These are phyloP conservation scores for Cynanchum wilfordii DNA, from an alignment of 257 asterid species.

Conservation along the genomic window DNA sequence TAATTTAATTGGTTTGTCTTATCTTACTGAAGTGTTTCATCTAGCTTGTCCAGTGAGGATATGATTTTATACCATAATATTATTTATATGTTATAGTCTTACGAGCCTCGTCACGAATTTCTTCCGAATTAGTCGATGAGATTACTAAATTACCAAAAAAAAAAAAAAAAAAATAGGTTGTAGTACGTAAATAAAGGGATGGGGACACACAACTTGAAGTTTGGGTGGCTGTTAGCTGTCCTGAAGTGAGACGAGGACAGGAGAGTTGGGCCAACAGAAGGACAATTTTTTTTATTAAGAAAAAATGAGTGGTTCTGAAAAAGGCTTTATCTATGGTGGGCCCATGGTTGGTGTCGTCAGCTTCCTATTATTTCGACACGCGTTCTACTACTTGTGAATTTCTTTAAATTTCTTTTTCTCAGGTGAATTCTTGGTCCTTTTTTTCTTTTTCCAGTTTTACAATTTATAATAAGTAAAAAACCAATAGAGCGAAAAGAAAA, in stretches of 20 bases:
- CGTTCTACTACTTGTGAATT: background rate
- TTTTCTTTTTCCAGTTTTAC: background rate
- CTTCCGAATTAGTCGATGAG: no score
- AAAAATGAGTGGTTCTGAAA: constrained; percentile 6
- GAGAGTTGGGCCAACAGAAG: constrained; percentile 1
- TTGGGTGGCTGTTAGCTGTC: constrained; percentile 20
- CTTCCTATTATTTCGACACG: background rate
- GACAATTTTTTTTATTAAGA: background rate
- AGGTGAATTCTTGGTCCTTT: background rate
- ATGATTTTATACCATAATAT: no score
- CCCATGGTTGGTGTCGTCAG: constrained; percentile 5
- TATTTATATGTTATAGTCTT: no score
- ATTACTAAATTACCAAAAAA: no score
- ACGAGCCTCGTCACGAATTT: no score
- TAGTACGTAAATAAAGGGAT: no score
- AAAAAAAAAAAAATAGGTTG: no score
- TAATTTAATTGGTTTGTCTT: no score
- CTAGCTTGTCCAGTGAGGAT: no score
- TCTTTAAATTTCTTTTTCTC: background rate
- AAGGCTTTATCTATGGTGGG: constrained; percentile 7
- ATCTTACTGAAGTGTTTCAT: no score
- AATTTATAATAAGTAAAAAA: no score
- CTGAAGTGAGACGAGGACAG: background rate
- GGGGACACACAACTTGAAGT: background rate
- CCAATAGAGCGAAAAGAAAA: no score